Conservation (phyloP, 352 stramenopile genomes). For the Pythium biforme region DNA sequence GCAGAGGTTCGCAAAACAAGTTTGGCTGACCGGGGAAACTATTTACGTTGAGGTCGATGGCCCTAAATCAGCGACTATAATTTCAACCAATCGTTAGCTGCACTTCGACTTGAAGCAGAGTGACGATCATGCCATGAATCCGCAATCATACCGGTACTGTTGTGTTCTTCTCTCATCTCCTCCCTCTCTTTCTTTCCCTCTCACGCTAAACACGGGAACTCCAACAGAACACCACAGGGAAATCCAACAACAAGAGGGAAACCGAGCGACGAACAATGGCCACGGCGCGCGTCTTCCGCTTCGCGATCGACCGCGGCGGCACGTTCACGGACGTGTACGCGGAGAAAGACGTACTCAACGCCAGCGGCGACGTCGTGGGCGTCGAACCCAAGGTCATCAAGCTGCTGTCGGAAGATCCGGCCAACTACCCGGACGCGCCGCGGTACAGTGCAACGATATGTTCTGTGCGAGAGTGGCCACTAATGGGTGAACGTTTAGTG, state of each 20-base stretch:
- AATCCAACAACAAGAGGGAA: background rate
- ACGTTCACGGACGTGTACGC: conserved; percentile 99
- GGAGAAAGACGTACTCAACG: conserved; percentile 86
- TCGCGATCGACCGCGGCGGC: conserved; percentile 96
- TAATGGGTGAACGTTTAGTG: conserved; percentile 17
- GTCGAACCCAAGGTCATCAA: conserved; percentile 92
- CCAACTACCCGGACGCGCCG: conserved; percentile 97
- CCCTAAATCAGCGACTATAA: too few relatives aligned
- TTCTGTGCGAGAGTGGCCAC: too few relatives aligned
- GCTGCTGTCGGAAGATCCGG: conserved; percentile 96
- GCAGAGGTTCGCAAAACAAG: background rate
- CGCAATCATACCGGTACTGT: conserved; percentile 17
- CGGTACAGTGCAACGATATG: too few relatives aligned
- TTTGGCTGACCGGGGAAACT: too few relatives aligned
- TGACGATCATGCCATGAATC: conserved; percentile 19
- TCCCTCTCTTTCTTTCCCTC: background rate
- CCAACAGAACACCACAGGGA: background rate
- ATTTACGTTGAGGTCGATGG: too few relatives aligned
- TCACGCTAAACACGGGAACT: too few relatives aligned
- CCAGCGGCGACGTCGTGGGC: conserved; percentile 37
- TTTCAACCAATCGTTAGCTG: conserved; percentile 18
- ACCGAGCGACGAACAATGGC: conserved; percentile 4
- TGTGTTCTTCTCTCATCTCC: conserved; percentile 2
- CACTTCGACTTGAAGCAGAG: conserved; percentile 23
- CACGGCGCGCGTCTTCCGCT: conserved; percentile 81